These are phyloP conservation scores for Arachnomyces sp. DNA, from an alignment of 2,329 filamentous ascomycete genomes.

Conservation along the genomic window DNA sequence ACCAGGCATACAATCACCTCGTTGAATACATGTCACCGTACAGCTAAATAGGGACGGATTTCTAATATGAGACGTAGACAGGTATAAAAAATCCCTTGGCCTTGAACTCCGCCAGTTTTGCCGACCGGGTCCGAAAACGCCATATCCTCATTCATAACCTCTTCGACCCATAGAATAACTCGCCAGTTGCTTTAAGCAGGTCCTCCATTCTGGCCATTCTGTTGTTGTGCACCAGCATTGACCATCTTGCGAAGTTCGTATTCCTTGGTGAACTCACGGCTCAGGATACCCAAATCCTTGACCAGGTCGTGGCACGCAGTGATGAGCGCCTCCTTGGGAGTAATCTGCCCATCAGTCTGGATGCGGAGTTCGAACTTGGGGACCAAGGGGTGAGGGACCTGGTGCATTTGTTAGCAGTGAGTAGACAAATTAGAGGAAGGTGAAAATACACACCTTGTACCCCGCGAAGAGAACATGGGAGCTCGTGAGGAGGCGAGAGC, in stretches of 20 bases:
- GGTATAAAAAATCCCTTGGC: too few relatives aligned
- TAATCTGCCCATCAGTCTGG: constrained; percentile 81
- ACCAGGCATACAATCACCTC: too few relatives aligned
- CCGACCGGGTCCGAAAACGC: background rate
- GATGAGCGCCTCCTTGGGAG: constrained; percentile 80
- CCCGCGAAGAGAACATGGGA: constrained; percentile 80
- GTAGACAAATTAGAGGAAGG: constrained; percentile 16
- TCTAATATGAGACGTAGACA: too few relatives aligned
- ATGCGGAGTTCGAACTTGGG: constrained; percentile 64
- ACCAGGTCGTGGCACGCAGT: constrained; percentile 75
- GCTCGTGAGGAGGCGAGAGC: constrained; percentile 75
- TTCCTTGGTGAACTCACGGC: constrained; percentile 85
- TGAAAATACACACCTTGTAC: constrained; percentile 64
- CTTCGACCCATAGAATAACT: too few relatives aligned
- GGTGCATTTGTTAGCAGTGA: constrained; percentile 1
- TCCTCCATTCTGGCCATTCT: constrained; percentile 17
- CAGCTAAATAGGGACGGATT: too few relatives aligned
- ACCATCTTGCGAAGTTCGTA: constrained; percentile 83
- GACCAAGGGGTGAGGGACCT: constrained; percentile 39
- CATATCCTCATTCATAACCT: constrained; percentile 2
- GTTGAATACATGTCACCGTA: too few relatives aligned
- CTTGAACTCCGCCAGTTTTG: background rate
- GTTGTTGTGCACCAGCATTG: constrained; percentile 48
- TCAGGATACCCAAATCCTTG: constrained; percentile 67
- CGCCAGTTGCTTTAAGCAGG: too few relatives aligned